Conservation (phyloP, 192 early-diverging fungal genomes). For the Backusella luteola region DNA sequence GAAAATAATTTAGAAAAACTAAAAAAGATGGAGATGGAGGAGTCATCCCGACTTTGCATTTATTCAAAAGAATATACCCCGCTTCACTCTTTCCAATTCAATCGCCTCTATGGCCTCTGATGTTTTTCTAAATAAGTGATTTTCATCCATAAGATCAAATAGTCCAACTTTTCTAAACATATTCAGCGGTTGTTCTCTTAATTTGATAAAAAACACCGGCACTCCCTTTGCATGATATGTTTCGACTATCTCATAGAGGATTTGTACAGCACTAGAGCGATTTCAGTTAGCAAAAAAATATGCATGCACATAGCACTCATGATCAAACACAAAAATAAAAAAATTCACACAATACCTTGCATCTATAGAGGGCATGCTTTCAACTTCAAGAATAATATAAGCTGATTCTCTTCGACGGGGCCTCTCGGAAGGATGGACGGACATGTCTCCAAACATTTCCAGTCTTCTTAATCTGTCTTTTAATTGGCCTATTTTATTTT, state of each 20-base stretch:
- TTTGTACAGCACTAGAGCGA: slow-evolving; percentile 48
- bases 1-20: slow-evolving; percentile 8
- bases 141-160: slow-evolving; percentile 53
- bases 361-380: slow-evolving; percentile 84
- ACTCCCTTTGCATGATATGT: slow-evolving; percentile 79
- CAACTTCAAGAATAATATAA: slow-evolving; percentile 89
- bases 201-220: slow-evolving; percentile 87
- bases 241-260: slow-evolving; percentile 85
- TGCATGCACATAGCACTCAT: not conserved
- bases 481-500: slow-evolving; percentile 65
- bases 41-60: slow-evolving; percentile 6
- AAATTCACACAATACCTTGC: slow-evolving; percentile 49
- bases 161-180: slow-evolving; percentile 75
- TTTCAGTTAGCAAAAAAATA: not conserved
- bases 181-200: slow-evolving; percentile 65
- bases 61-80: not conserved
- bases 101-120: slow-evolving; percentile 31
- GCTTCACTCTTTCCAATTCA: slow-evolving; percentile 17
- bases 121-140: slow-evolving; percentile 71
- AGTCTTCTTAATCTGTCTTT: slow-evolving; percentile 91
- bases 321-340: not conserved
- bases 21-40: not conserved
- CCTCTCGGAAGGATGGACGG: slow-evolving; percentile 89
- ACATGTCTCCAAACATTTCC: slow-evolving; percentile 92
- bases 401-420: slow-evolving; percentile 66